Evolutionary conservation across 2,329 filamentous ascomycete species (phyloP).

Genomic region (Fusarium aywerte): DNA sequence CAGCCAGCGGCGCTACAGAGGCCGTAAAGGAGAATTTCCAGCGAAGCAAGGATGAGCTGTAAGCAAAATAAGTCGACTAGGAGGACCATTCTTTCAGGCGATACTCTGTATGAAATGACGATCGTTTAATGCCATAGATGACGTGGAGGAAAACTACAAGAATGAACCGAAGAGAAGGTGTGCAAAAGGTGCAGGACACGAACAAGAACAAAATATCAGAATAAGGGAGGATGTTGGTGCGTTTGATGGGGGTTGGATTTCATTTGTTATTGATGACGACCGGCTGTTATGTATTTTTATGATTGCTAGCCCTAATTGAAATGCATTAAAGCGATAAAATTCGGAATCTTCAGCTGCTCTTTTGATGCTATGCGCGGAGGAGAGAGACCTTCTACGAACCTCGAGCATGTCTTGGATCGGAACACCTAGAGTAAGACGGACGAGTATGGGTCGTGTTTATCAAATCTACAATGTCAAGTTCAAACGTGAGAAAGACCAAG

Average conservation of each 20-base stretch:
- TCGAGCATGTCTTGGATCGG: neutral
- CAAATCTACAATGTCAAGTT: neutral
- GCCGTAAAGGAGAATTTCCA: conserved; percentile 55
- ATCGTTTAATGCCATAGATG: conserved; percentile 43
- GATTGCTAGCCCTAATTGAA: conserved; percentile 30
- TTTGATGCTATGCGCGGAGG: neutral
- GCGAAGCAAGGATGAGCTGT: conserved; percentile 56
- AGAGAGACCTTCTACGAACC: neutral
- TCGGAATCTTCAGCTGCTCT: neutral
- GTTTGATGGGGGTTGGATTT: conserved; percentile 42
- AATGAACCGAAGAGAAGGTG: conserved; percentile 19
- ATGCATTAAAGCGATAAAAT: conserved; percentile 8
- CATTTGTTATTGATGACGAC: conserved; percentile 29
- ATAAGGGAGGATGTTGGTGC: conserved; percentile 17
- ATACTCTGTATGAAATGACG: conserved; percentile 47
- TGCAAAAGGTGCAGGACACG: conserved; percentile 26
- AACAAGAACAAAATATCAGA: conserved; percentile 19
- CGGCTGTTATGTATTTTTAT: conserved; percentile 34
- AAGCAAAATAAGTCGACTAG: conserved; percentile 15
- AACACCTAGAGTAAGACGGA: neutral
- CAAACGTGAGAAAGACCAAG: neutral
- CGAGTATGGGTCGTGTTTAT: neutral
- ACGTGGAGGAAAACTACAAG: conserved; percentile 16
- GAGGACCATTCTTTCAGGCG: conserved; percentile 44
- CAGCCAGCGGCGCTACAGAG: conserved; percentile 55